These are phyloP conservation scores for Tulasnella sp. DNA, from an alignment of 768 basidiomycete species.

Conservation along the genomic window DNA sequence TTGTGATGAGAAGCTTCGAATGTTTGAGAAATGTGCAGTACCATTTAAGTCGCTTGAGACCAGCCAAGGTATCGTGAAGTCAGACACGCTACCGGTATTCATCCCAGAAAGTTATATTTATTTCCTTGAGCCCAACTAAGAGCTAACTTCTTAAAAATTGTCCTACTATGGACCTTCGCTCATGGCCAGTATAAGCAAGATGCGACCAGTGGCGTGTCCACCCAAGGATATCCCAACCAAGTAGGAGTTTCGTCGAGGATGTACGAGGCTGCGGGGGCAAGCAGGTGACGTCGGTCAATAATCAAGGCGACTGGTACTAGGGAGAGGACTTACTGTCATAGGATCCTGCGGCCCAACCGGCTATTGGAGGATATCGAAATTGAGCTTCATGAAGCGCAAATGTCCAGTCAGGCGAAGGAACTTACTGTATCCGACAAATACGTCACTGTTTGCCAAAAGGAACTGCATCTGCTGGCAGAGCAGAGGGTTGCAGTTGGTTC, in stretches of 20 bases:
- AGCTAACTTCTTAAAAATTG: neutral
- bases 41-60: no score
- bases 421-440: constrained; percentile 18
- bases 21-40: no score
- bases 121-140: neutral
- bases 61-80: no score
- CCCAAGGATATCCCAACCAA: neutral
- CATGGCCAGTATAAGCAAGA: neutral
- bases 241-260: constrained; percentile 21
- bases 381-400: neutral
- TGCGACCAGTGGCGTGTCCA: neutral
- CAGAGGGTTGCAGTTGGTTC: constrained; percentile 4
- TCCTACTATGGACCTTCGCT: neutral
- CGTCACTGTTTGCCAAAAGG: constrained; percentile 23
- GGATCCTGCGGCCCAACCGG: constrained; percentile 20
- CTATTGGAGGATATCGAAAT: neutral
- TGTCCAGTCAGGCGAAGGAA: neutral
- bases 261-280: neutral
- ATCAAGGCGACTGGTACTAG: no score
- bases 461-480: constrained; percentile 16
- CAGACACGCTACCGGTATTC: neutral
- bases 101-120: neutral
- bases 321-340: constrained; percentile 5
- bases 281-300: neutral
- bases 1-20: no score